A percentile compares a stretch with the other conserved stretches of the same genome.
These are phyloP conservation scores for Oxyria digyna DNA, from an alignment of 148 eudicot genomes.

Conservation along the genomic window DNA sequence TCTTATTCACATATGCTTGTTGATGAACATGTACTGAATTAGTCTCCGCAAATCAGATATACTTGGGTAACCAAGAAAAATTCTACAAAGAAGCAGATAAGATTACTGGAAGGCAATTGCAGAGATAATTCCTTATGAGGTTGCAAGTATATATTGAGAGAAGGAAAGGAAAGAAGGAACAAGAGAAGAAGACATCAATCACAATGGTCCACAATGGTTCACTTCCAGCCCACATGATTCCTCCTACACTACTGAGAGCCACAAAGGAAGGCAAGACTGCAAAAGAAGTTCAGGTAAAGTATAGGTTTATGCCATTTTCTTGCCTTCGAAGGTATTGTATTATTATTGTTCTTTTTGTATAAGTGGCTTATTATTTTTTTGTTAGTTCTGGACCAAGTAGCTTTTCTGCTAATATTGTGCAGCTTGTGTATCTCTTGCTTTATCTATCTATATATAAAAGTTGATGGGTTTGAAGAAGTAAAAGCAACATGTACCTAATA, in stretches of 20 bases:
- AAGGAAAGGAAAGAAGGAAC: conserved; percentile 82
- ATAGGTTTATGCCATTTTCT: neutral
- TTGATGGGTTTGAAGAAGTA: too few relatives aligned
- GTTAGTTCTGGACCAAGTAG: conserved; percentile 6
- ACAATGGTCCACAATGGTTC: conserved; percentile 77
- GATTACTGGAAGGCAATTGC: conserved; percentile 90
- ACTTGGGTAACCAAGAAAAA: conserved; percentile 63
- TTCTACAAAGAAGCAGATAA: conserved; percentile 86
- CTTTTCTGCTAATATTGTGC: too few relatives aligned
- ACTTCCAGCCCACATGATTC: conserved; percentile 87
- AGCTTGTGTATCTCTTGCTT: too few relatives aligned
- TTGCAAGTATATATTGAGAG: conserved; percentile 76
- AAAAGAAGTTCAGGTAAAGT: conserved; percentile 7
- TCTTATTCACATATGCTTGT: too few relatives aligned
- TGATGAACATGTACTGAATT: too few relatives aligned
- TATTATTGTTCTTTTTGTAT: neutral
- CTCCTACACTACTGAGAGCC: conserved; percentile 48
- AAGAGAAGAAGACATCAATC: conserved; percentile 83
- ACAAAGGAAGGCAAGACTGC: conserved; percentile 18
- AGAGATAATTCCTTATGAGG: conserved; percentile 85
- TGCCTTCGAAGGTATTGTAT: neutral
- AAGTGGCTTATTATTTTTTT: neutral
- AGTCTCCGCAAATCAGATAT: conserved; percentile 25
- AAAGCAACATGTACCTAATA: too few relatives aligned
- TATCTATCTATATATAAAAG: too few relatives aligned